Conservation (phyloP, 768 basidiomycete genomes). For the Imleria badia region DNA sequence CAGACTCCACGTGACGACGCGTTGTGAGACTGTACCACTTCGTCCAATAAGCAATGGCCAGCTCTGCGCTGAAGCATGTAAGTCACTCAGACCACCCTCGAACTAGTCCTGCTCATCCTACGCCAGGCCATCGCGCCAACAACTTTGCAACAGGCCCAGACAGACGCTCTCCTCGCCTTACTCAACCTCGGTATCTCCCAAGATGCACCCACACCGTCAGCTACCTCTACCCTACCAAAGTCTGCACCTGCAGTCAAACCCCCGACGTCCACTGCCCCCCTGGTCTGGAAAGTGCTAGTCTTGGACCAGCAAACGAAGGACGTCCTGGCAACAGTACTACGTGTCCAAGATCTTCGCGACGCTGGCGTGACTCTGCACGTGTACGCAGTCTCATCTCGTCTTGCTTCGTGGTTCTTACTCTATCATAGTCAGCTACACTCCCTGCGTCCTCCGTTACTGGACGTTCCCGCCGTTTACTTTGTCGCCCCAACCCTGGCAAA, state of each 20-base stretch:
- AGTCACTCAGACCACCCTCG: slow-evolving; percentile 5
- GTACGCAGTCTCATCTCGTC: slow-evolving; percentile 48
- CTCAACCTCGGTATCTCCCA: slow-evolving; percentile 70
- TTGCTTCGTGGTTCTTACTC: slow-evolving; percentile 1
- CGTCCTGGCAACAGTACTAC: slow-evolving; percentile 89
- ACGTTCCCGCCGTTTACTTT: slow-evolving; percentile 97
- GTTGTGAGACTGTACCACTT: neutral
- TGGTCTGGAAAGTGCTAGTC: slow-evolving; percentile 95
- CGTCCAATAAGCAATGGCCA: slow-evolving; percentile 38
- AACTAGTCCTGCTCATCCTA: slow-evolving; percentile 28
- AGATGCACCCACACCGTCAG: slow-evolving; percentile 36
- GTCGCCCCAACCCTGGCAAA: slow-evolving; percentile 88
- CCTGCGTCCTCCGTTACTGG: slow-evolving; percentile 81
- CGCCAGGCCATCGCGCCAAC: slow-evolving; percentile 41
- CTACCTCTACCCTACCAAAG: slow-evolving; percentile 16
- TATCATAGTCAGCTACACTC: slow-evolving; percentile 82
- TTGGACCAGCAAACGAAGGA: slow-evolving; percentile 96
- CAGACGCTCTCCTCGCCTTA: slow-evolving; percentile 76
- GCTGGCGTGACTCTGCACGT: slow-evolving; percentile 97
- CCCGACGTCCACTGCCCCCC: slow-evolving; percentile 58
- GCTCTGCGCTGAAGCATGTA: slow-evolving; percentile 45
- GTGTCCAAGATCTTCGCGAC: slow-evolving; percentile 95
- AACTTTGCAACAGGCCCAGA: slow-evolving; percentile 88
- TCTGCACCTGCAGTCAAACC: slow-evolving; percentile 47
- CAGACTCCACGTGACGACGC: slow-evolving; percentile 17